These are phyloP conservation scores for Cladophialophora psammophila DNA, from an alignment of 2,329 filamentous ascomycete genomes.

Conservation along the genomic window DNA sequence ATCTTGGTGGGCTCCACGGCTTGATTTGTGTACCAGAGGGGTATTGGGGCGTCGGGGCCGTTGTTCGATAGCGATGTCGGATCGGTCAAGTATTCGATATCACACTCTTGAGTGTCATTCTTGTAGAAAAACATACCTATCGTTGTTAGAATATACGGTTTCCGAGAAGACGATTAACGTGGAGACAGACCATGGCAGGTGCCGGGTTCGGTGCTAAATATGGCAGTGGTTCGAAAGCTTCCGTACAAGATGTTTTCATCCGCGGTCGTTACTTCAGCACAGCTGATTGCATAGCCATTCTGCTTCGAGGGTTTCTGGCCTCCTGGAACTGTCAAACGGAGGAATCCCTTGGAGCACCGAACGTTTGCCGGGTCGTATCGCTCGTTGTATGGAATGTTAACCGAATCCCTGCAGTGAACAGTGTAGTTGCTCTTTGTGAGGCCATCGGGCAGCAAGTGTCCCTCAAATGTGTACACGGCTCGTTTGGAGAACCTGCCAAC, in stretches of 20 bases:
- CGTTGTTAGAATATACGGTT: constrained; percentile 10
- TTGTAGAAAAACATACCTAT: constrained; percentile 39
- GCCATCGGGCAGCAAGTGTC: constrained; percentile 31
- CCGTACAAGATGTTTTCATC: constrained; percentile 37
- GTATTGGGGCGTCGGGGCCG: constrained; percentile 27
- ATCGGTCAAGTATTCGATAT: constrained; percentile 40
- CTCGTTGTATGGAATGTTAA: constrained; percentile 32
- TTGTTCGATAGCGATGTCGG: constrained; percentile 36
- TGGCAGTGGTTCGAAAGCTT: constrained; percentile 38
- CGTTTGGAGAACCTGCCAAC: constrained; percentile 35
- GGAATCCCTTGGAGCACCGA: constrained; percentile 25
- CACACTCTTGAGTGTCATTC: constrained; percentile 37
- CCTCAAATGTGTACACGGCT: constrained; percentile 34
- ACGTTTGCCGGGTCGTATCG: constrained; percentile 36
- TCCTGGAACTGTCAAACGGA: constrained; percentile 37
- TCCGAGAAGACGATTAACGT: not conserved
- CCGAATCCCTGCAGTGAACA: constrained; percentile 13
- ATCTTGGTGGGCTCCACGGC: constrained; percentile 25
- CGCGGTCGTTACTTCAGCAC: constrained; percentile 35
- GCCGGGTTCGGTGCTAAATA: constrained; percentile 37
- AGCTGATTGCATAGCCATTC: constrained; percentile 28
- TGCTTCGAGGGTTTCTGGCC: constrained; percentile 24
- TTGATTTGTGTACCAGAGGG: constrained; percentile 39
- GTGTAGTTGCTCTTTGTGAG: constrained; percentile 35
- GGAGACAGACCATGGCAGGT: constrained; percentile 37